Evolutionary conservation across 2,329 filamentous ascomycete species (phyloP).

Genomic region (Blumeria hordei): DNA sequence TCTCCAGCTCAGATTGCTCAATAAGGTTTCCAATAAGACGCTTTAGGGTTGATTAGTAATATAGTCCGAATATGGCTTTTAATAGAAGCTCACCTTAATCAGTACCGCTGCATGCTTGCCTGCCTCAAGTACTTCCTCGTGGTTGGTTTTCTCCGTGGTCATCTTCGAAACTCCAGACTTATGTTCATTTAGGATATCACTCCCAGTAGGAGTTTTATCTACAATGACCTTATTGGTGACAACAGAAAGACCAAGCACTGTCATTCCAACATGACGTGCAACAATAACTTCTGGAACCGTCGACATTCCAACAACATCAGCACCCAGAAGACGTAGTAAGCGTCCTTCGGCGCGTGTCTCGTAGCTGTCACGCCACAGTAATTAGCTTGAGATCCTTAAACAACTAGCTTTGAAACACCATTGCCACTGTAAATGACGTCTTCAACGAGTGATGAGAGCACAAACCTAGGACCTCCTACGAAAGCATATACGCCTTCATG

Average conservation of each 20-base stretch:
- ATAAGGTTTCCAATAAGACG: no score
- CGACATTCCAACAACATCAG: conserved; percentile 48
- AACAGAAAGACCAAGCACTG: conserved; percentile 37
- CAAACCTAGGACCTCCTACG: conserved; percentile 7
- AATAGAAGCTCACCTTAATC: conserved; percentile 5
- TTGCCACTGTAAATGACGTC: conserved; percentile 2
- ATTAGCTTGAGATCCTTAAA: no score
- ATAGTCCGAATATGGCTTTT: no score
- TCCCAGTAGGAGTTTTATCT: conserved; percentile 29
- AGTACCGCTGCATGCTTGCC: conserved; percentile 33
- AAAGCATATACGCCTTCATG: conserved; percentile 7
- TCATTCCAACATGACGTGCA: conserved; percentile 36
- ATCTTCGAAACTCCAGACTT: conserved; percentile 29
- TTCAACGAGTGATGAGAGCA: background rate
- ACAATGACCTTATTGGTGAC: conserved; percentile 41
- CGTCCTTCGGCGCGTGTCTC: conserved; percentile 41
- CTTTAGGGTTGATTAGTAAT: no score
- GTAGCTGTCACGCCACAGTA: conserved; percentile 16
- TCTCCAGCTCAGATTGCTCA: no score
- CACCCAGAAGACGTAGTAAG: conserved; percentile 32
- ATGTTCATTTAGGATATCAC: conserved; percentile 20
- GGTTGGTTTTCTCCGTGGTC: conserved; percentile 35
- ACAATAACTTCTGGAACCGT: conserved; percentile 45
- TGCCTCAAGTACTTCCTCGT: conserved; percentile 39
- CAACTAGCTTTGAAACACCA: no score